Conservation (phyloP, 2,329 filamentous ascomycete genomes). For the Botrytis pseudocinerea region DNA sequence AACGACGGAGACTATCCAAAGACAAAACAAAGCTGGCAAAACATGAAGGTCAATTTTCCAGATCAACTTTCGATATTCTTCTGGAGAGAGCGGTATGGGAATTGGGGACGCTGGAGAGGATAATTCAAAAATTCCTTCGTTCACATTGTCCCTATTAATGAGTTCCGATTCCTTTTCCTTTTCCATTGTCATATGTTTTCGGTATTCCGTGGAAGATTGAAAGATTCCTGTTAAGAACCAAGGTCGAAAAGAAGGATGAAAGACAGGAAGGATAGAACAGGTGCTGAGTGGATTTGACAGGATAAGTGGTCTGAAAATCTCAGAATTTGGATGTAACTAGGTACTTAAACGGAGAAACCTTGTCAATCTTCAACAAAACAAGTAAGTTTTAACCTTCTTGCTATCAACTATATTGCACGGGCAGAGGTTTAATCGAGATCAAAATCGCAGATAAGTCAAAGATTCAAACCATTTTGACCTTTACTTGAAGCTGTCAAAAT, state of each 20-base stretch:
- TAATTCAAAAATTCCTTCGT: background rate
- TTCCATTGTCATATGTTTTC: background rate
- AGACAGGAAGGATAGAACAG: background rate
- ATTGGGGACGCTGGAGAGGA: background rate
- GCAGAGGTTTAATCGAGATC: background rate
- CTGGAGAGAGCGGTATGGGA: background rate
- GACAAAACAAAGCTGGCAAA: background rate
- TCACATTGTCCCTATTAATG: background rate
- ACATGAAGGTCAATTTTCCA: constrained; percentile 7
- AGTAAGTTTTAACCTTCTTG: background rate
- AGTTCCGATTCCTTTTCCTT: background rate
- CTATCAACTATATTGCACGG: background rate
- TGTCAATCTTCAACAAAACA: background rate
- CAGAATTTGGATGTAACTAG: background rate
- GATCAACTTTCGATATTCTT: background rate
- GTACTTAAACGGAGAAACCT: background rate
- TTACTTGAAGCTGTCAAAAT: background rate
- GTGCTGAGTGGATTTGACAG: background rate
- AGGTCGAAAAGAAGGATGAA: background rate
- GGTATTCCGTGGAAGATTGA: background rate
- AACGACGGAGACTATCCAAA: background rate
- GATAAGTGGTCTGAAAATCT: background rate
- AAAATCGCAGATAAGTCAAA: background rate
- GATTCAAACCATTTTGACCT: background rate
- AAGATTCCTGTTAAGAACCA: background rate